Conservation (phyloP, 805 yeast species). For the Grigorovia transvaalensis region DNA sequence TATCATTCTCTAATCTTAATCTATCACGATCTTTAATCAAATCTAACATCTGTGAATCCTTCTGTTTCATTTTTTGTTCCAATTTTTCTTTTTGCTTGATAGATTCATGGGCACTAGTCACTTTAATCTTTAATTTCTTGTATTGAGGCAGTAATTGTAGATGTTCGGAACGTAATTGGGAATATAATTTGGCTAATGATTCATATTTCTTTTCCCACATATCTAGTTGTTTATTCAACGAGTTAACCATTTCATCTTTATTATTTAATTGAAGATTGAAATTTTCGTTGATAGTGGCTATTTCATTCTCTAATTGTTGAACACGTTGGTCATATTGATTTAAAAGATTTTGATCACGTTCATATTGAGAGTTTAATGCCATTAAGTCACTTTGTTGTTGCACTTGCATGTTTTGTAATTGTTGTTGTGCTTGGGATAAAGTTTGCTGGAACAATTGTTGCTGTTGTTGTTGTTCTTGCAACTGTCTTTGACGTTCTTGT, state of each 20-base stretch:
- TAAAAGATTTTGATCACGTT: conserved; percentile 71
- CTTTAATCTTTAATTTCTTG: conserved; percentile 76
- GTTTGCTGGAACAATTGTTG: conserved; percentile 50
- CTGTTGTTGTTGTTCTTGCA: conserved; percentile 57
- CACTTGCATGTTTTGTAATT: conserved; percentile 41
- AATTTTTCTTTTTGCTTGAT: conserved; percentile 70
- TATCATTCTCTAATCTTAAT: conserved; percentile 63
- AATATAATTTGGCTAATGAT: conserved; percentile 76
- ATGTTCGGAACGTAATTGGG: conserved; percentile 88
- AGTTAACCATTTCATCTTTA: conserved; percentile 60
- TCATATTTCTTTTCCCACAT: conserved; percentile 85
- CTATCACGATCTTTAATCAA: conserved; percentile 82
- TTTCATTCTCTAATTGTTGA: conserved; percentile 66
- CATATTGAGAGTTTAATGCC: conserved; percentile 68
- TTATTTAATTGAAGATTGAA: conserved; percentile 65
- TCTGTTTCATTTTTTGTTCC: conserved; percentile 75
- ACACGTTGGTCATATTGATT: conserved; percentile 84
- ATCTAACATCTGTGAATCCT: conserved; percentile 80
- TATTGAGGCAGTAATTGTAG: conserved; percentile 64
- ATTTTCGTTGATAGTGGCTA: conserved; percentile 47
- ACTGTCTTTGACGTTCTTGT: conserved; percentile 57
- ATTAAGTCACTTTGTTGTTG: conserved; percentile 72
- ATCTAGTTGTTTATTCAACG: conserved; percentile 61
- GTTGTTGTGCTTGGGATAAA: conserved; percentile 46
- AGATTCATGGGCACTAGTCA: conserved; percentile 83